Base-by-base conservation (phyloP, 148 eudicot species). In the Salicornia ramosissima region DNA sequence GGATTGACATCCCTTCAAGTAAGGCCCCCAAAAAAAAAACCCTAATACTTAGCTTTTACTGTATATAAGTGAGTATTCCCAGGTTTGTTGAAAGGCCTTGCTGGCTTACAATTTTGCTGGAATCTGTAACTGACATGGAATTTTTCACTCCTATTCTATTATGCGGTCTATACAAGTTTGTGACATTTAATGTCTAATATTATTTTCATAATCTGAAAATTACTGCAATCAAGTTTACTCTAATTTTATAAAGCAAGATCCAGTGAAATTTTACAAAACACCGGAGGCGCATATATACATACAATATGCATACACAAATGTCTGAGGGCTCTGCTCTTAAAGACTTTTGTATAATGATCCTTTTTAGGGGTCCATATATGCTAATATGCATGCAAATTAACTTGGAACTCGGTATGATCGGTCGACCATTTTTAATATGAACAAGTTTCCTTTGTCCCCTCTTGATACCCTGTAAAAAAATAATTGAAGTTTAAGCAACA, bases 361-460 rank as follows among this genome's bases (percentile, higher is more conserved):
- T n/a, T n/a, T n/a, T n/a, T n/a, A n/a, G n/a, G n/a, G n/a, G n/a
- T n/a, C n/a, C n/a, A n/a, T n/a, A n/a, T n/a, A n/a, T n/a, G n/a
- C n/a, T n/a, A n/a, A n/a, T n/a, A n/a, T n/a, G n/a, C n/a, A n/a
- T 8, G 40, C 40, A 36, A 3, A 69, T 62, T 68, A 76, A 22
- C 75, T 72, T 51, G 96, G 98, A 47, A 92, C 63, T 73, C 83
- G 65, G 71, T 90, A 92, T 0, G 88, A 88, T 15, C 82, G 96
- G 56, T 90, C 96, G 11, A 90, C 63, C 90, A 92, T 92, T 73
- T 79, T 90, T 74, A 92, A 77, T 77, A 92, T 77, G 82, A 92
- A 92, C 79, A 92, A 80, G 78, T 92, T 92, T 59, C 98, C 94
- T 80, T 90, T 86, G 80, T 92, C 90, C 21, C 98, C 98, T 84